Evolutionary conservation across 2,329 filamentous ascomycete genomes (phyloP), one percentile per base, ranked within the genome.

Genomic region (Lecanicillium sp.): DNA sequence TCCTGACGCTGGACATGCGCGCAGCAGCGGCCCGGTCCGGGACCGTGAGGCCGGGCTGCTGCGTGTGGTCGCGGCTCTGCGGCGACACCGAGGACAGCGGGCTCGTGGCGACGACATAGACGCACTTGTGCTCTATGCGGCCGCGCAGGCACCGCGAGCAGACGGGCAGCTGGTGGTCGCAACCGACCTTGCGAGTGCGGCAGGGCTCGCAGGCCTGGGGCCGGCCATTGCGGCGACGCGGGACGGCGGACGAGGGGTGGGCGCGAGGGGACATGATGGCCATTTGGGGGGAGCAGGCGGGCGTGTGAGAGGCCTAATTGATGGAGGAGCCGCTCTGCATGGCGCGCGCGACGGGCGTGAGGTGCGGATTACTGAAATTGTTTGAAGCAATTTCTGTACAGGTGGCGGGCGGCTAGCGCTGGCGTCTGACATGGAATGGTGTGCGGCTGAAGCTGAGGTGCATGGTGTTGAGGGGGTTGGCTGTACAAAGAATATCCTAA

Each of bases 111-210:
- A 55, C 43, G 19, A 63, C 50, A 45, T 68, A 68, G 3, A 66
- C 56, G 36, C 66, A 68, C 15, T 58, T 55, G 10, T 52, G 52
- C 23, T 55, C 48, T 30, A 60, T 59, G 27, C 58, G 60, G n/a
- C 61, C 58, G 53, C 62, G 62, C 35, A 50, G 59, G 44, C 66
- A 69, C 47, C 66, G 58, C 32, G 57, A 58, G 45, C 65, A 68
- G 14, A 62, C 43, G 0, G 66, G 66, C 9, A 62, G 61, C 0
- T 55, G 52, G 45, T 67, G 64, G 47, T 69, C 65, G 53, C 66
- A 69, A 11, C 65, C 64, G n/a, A 67, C 60, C 46, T 67, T 67
- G 14, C 64, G 60, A 44, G 60, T 62, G 32, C 62, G 59, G 33
- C 64, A 67, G n/a, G 64, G 63, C 58, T 66, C 58, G 19, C 53